A percentile compares a stretch with the other conserved stretches of the same genome.
Evolutionary conservation across 2,329 filamentous ascomycete genomes (phyloP).

Genomic region (Chaetoscypha palmicola): DNA sequence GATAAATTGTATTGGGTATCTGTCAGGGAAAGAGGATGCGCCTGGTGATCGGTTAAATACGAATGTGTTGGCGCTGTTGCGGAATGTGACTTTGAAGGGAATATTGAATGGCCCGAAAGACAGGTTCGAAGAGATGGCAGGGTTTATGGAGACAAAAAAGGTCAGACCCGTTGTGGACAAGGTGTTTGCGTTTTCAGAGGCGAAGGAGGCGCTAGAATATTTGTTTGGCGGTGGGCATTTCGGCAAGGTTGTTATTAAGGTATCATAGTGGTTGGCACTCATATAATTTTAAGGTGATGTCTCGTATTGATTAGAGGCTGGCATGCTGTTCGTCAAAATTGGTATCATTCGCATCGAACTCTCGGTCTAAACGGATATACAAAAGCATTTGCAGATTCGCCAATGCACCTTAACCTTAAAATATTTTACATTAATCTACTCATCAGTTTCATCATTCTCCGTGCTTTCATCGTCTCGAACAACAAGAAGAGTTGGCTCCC

Average conservation of each 20-base stretch:
- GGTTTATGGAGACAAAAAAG: constrained; percentile 37
- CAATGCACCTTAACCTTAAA: neutral
- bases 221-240: constrained; percentile 42
- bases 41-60: constrained; percentile 49
- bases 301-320: too few species aligned
- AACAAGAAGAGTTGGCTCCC: constrained; percentile 48
- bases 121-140: constrained; percentile 47
- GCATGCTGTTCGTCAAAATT: too few species aligned
- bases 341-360: neutral
- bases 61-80: constrained; percentile 46
- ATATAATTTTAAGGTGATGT: too few species aligned
- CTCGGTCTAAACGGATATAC: neutral
- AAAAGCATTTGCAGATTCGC: neutral
- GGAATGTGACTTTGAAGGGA: constrained; percentile 43
- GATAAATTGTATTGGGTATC: constrained; percentile 45
- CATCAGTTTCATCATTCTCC: constrained; percentile 21
- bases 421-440: constrained; percentile 1
- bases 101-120: constrained; percentile 56
- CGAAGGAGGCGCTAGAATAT: constrained; percentile 40
- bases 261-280: too few species aligned
- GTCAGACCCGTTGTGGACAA: constrained; percentile 43
- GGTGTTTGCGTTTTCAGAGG: constrained; percentile 41
- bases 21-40: constrained; percentile 48
- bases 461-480: constrained; percentile 40
- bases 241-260: constrained; percentile 38